Evolutionary conservation across 176 grass and related monocot species (phyloP).

Genomic region (Aegilops bicornis): DNA sequence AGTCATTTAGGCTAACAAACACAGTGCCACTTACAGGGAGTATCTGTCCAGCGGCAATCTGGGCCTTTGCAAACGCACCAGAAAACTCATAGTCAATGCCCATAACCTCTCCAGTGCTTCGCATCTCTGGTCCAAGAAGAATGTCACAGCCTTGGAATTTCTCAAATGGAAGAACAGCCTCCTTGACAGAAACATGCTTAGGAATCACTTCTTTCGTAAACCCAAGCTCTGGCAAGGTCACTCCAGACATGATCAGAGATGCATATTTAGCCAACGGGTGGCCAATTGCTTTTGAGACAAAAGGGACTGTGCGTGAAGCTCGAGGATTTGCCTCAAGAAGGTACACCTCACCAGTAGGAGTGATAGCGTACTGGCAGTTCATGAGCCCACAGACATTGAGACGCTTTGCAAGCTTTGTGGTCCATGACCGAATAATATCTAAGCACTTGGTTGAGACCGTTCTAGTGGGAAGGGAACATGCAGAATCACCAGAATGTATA

Average conservation of each 20-base stretch:
- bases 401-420: slow-evolving; percentile 70
- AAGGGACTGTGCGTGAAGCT: slow-evolving; percentile 93
- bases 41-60: slow-evolving; percentile 97
- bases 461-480: slow-evolving; percentile 96
- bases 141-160: slow-evolving; percentile 99
- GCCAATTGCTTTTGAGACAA: slow-evolving; percentile 99
- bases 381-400: slow-evolving; percentile 92
- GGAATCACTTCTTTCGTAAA: slow-evolving; percentile 90
- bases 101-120: slow-evolving; percentile 99
- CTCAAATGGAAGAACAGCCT: slow-evolving; percentile 95
- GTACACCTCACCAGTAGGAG: slow-evolving; percentile 80
- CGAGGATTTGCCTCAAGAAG: slow-evolving; percentile 92
- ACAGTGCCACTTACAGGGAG: slow-evolving; percentile 67
- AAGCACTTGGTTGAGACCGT: slow-evolving; percentile 71
- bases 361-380: slow-evolving; percentile 99
- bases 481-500: slow-evolving; percentile 96
- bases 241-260: slow-evolving; percentile 93
- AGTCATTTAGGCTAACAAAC: slow-evolving; percentile 91
- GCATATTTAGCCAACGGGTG: slow-evolving; percentile 98
- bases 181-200: slow-evolving; percentile 95
- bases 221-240: slow-evolving; percentile 68
- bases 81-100: slow-evolving; percentile 92
- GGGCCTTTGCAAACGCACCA: slow-evolving; percentile 92
- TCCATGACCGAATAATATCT: slow-evolving; percentile 84
- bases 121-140: slow-evolving; percentile 98